These are phyloP conservation scores for Chytriomyces sp. DNA, from an alignment of 192 early-diverging fungal species.

Conservation along the genomic window DNA sequence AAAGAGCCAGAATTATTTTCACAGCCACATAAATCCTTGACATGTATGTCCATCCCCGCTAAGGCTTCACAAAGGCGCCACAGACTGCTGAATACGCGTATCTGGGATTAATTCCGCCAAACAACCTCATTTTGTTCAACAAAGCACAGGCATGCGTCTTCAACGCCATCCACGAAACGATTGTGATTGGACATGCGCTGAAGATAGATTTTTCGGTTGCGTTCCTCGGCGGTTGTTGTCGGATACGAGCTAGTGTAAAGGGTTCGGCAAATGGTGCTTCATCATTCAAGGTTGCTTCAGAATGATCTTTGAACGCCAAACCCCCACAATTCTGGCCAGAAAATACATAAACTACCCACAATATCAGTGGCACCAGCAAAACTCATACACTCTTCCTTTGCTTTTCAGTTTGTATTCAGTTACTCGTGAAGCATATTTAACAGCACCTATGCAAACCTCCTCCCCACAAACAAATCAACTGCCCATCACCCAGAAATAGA, in stretches of 20 bases:
- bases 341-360: too few relatives aligned
- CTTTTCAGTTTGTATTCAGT: too few relatives aligned
- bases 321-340: too few relatives aligned
- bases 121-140: constrained; percentile 69
- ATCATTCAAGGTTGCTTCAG: too few relatives aligned
- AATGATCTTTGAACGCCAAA: too few relatives aligned
- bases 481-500: too few relatives aligned
- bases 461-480: not conserved
- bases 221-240: constrained; percentile 75
- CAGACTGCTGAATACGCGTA: constrained; percentile 91
- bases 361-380: too few relatives aligned
- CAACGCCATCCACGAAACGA: constrained; percentile 79
- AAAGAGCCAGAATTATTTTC: constrained; percentile 59
- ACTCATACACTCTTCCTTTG: too few relatives aligned
- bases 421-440: too few relatives aligned
- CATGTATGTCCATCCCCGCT: constrained; percentile 79
- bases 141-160: constrained; percentile 83
- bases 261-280: too few relatives aligned
- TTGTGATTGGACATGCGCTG: constrained; percentile 92
- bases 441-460: too few relatives aligned
- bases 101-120: constrained; percentile 83
- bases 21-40: constrained; percentile 87
- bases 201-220: constrained; percentile 83
- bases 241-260: constrained; percentile 82
- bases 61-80: constrained; percentile 82